A percentile compares a stretch with the other conserved stretches of the same genome.
These are phyloP conservation scores for Geotrichum klebahnii DNA, from an alignment of 1,139 yeast species.

Conservation along the genomic window DNA sequence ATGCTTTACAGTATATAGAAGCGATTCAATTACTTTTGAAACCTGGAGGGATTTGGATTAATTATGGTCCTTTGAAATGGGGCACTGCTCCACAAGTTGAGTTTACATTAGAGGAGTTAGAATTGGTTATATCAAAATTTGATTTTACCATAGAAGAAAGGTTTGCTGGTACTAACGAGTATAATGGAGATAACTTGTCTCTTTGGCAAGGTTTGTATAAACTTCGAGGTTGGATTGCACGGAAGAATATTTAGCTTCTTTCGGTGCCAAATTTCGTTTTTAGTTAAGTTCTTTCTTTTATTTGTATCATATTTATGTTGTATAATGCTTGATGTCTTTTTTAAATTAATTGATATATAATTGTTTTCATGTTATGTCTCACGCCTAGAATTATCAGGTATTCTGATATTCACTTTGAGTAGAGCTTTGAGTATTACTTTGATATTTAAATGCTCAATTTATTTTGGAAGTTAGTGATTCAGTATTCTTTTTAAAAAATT, in stretches of 20 bases:
- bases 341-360: too few relatives aligned
- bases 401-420: too few relatives aligned
- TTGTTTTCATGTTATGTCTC: too few relatives aligned
- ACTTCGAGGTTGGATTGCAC: slow-evolving; percentile 33
- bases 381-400: too few relatives aligned
- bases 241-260: slow-evolving; percentile 5
- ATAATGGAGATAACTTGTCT: slow-evolving; percentile 32
- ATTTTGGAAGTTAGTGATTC: too few relatives aligned
- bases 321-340: too few relatives aligned
- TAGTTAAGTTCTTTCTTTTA: too few relatives aligned
- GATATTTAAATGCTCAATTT: too few relatives aligned
- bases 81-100: slow-evolving; percentile 83
- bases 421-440: too few relatives aligned
- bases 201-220: slow-evolving; percentile 33
- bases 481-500: too few relatives aligned
- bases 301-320: too few relatives aligned
- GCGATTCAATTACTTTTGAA: slow-evolving; percentile 49
- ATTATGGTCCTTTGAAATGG: slow-evolving; percentile 81
- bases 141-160: slow-evolving; percentile 62
- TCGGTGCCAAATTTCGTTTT: background rate
- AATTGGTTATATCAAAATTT: slow-evolving; percentile 46
- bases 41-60: slow-evolving; percentile 67
- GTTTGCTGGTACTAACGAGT: slow-evolving; percentile 31
- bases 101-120: slow-evolving; percentile 60
- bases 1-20: slow-evolving; percentile 66